Evolutionary conservation across 1,284 basidiomycete genomes (phyloP).

Genomic region (Austroboletus niveus): DNA sequence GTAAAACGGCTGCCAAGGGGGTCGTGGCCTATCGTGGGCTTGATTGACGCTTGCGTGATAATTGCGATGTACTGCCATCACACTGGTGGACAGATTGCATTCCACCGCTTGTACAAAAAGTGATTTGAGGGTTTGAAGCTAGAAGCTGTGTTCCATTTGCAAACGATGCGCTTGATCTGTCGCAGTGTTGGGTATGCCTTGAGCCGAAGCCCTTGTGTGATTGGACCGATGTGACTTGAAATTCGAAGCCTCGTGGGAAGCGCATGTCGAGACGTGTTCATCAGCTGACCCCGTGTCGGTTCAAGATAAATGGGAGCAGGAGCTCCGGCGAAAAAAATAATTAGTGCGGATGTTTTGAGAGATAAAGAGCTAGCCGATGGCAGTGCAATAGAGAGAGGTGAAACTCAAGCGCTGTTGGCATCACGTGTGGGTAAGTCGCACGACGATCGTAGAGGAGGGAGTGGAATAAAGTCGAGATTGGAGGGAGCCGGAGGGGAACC

Average conservation of each 20-base stretch:
- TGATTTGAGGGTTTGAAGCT: background rate
- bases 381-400: slow-evolving; percentile 3
- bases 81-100: background rate
- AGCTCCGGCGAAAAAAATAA: background rate
- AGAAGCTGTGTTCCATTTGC: background rate
- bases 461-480: background rate
- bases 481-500: background rate
- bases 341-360: background rate
- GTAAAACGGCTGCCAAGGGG: background rate
- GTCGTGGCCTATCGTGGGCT: background rate
- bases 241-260: slow-evolving; percentile 27
- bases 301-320: slow-evolving; percentile 8
- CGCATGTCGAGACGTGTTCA: slow-evolving; percentile 27
- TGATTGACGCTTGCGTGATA: background rate
- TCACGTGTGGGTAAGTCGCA: slow-evolving; percentile 11
- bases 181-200: background rate
- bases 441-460: slow-evolving; percentile 4
- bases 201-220: slow-evolving; percentile 12
- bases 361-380: slow-evolving; percentile 14
- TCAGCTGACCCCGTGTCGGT: slow-evolving; percentile 19
- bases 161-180: background rate
- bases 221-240: slow-evolving; percentile 15
- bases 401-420: slow-evolving; percentile 12
- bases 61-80: background rate
- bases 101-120: background rate